These are phyloP conservation scores for Hyphopichia burtonii DNA, from an alignment of 1,139 yeast genomes.

Conservation along the genomic window DNA sequence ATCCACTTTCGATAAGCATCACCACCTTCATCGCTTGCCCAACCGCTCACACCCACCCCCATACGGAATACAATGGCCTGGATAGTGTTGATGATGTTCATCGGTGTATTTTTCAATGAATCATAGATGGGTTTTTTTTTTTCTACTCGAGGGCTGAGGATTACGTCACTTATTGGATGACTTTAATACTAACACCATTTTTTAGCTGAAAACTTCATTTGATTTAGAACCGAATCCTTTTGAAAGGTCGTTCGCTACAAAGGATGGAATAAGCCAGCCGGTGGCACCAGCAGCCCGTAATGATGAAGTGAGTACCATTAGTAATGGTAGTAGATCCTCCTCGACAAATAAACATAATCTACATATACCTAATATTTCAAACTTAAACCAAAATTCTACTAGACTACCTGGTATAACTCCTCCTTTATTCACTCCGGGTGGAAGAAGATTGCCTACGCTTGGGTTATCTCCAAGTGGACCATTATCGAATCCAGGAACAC, in stretches of 20 bases:
- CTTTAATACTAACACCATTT: constrained; percentile 16
- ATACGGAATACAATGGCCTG: too few species aligned
- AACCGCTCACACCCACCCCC: background rate
- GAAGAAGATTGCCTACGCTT: constrained; percentile 58
- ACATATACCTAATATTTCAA: constrained; percentile 34
- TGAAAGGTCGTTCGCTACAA: constrained; percentile 84
- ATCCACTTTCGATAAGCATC: too few species aligned
- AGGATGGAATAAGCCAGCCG: constrained; percentile 20
- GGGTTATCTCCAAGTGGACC: constrained; percentile 40
- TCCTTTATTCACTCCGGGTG: constrained; percentile 60
- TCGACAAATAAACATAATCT: constrained; percentile 31
- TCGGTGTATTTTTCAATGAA: background rate
- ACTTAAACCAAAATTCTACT: constrained; percentile 15
- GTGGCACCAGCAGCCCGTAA: constrained; percentile 10
- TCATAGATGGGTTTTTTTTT: background rate
- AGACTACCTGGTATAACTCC: constrained; percentile 50
- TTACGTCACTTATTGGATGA: constrained; percentile 11
- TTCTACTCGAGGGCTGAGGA: background rate
- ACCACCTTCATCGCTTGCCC: too few species aligned
- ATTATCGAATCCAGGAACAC: constrained; percentile 47
- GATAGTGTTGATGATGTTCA: too few species aligned
- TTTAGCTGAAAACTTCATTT: constrained; percentile 49
- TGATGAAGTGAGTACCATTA: constrained; percentile 4
- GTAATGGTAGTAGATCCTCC: constrained; percentile 5
- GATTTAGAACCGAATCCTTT: constrained; percentile 94